Base-by-base conservation (phyloP, 2,329 filamentous ascomycete species). In the Coniella vitis region DNA sequence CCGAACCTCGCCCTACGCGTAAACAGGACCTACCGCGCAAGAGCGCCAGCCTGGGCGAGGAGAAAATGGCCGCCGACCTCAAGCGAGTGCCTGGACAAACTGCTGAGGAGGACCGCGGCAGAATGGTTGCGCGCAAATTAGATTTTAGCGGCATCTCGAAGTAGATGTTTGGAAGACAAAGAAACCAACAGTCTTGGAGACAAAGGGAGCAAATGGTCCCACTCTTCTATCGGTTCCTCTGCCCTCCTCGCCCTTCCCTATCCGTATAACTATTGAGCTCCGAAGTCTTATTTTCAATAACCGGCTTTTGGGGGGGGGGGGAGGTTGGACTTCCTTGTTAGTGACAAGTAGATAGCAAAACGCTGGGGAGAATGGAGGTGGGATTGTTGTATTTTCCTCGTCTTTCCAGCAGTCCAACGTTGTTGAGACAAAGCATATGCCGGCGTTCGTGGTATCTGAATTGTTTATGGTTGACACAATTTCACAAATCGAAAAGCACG, bases 21-120 rank as follows among this genome's bases (percentile, higher is more conserved):
- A 90, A 90, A 59, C 79, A 87, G 61, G 82, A 93, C 59, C 71
- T 98, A 45, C 93, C 93, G 1, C 79, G 77, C 55, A 93, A 91
- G 64, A 76, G 79, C 1, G 85, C 83, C 16, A 29, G 25, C 25
- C 25, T 29, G 5, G 59, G 81, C 0, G 73, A 83, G 51, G 81
- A 86, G 58, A 87, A 86, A 65, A 80, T 93, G 70, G 90, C 80
- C 0, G 86, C 87, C 52, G 90, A 95, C 65, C 69, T 96, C 43
- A 90, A 87, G 69, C 78, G 87, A 54, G 78, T 82, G 47, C 84
- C 83, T 2, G 89, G 88, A 29, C 25, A 29, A 10, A 29, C 25
- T 1, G 72, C 87, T 32, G 85, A 88, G 14, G 81, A 84, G 21
- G 78, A 74, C 62, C 74, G 84, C 22, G 81, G 76, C 4, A 81